Base-by-base conservation (phyloP, 352 stramenopile species). In the Phytopythium ostracodes region DNA sequence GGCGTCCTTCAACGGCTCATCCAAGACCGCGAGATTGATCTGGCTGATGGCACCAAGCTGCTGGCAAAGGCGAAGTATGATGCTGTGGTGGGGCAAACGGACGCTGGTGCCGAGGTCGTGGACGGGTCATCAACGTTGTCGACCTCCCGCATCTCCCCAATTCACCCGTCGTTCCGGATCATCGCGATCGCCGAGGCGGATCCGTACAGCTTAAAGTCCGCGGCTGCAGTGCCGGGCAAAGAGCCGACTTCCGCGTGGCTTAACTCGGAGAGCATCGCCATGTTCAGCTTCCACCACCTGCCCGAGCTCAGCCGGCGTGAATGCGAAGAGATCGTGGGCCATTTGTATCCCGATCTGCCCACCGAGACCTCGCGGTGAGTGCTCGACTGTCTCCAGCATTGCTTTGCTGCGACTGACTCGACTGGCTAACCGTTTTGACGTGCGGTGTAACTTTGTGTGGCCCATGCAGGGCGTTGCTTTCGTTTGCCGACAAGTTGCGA, bases 121-220 rank as follows among this genome's bases (percentile, higher is more conserved):
- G 65, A 67, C 15, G 55, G 67, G 12, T 66, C 68, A 25, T 33
- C 62, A 6, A 51, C 46, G 8, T 35, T 35, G 9, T 35, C 33
- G 4, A 33, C 79, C 1, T 36, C 42, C 8, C 70, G 72, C 27
- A 71, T 96, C 7, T 73, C 76, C 27, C 61, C 79, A 14, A 93
- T 97, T 42, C 90, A 98, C 65, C 87, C 91, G 10, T 91, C 85
- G 14, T 98, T 98, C 67, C 84, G 90, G 20, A 87, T 98, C 49
- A 72, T 97, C 44, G 87, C 86, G 22, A 89, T 98, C 46, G 91
- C 81, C 1, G 81, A 91, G 44, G 78, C 76, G 3, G 71, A 88
- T 35, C 62, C 72, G 11, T 70, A 67, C 14, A 77, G 60, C 3
- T 71, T 71, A 11, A 79, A 77, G 38, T 67, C 62, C 22, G 60